Percentiles rank a stretch among this genome's conserved stretches.
These are phyloP conservation scores for Abrus pulchellus DNA, from an alignment of 306 rosid species.

Conservation along the genomic window DNA sequence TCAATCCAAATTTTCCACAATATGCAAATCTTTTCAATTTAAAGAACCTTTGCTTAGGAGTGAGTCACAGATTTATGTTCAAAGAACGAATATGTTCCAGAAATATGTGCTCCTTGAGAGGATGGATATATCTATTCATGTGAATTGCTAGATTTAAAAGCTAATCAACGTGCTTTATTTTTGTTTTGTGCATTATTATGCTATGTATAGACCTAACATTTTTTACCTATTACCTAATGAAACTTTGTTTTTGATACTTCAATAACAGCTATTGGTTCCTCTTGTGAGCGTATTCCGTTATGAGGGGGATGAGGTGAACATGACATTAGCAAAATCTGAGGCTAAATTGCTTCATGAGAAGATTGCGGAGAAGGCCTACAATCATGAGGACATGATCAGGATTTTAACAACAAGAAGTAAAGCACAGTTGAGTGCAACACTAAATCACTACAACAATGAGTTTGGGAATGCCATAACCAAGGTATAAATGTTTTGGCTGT, in stretches of 20 bases:
- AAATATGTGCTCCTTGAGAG: conserved; percentile 24
- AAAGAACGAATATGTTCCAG: neutral
- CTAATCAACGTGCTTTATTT: neutral
- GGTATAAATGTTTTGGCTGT: conserved; percentile 57
- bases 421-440: conserved; percentile 74
- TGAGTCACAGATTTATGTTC: neutral
- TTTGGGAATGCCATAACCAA: conserved; percentile 76
- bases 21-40: conserved; percentile 1
- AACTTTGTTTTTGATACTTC: conserved; percentile 24
- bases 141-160: conserved; percentile 19
- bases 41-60: neutral
- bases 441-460: conserved; percentile 75
- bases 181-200: neutral
- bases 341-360: conserved; percentile 77
- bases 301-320: conserved; percentile 84
- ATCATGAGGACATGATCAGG: conserved; percentile 72
- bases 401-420: conserved; percentile 81
- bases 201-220: neutral
- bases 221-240: conserved; percentile 23
- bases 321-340: conserved; percentile 72
- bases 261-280: conserved; percentile 80
- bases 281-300: conserved; percentile 76
- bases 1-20: neutral
- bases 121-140: conserved; percentile 4
- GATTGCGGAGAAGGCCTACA: conserved; percentile 69